Evolutionary conservation across 2,329 filamentous ascomycete genomes (phyloP).

Genomic region (Pezicula carpinea): DNA sequence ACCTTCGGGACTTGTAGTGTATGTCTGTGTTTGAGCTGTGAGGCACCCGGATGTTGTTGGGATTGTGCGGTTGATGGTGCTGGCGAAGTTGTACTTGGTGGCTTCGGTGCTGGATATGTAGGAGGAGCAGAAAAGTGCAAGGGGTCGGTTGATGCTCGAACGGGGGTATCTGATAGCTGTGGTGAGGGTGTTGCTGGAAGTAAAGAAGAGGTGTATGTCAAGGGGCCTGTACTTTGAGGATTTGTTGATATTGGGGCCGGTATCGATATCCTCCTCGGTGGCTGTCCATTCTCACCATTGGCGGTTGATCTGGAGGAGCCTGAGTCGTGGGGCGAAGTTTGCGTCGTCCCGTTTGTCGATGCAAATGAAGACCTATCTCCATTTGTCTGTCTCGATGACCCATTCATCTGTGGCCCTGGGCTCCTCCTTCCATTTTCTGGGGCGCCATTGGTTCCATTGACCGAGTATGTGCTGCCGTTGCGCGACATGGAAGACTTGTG

Average conservation of each 20-base stretch:
- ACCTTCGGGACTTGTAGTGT: slow-evolving; percentile 81
- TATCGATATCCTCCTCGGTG: slow-evolving; percentile 13
- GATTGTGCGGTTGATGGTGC: slow-evolving; percentile 35
- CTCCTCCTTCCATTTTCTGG: slow-evolving; percentile 27
- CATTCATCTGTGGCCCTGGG: slow-evolving; percentile 20
- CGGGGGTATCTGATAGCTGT: slow-evolving; percentile 17
- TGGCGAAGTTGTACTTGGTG: slow-evolving; percentile 50
- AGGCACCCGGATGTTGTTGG: slow-evolving; percentile 41
- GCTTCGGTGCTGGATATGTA: slow-evolving; percentile 43
- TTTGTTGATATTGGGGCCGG: slow-evolving; percentile 22
- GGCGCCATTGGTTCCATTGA: slow-evolving; percentile 23
- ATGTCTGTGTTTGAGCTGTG: slow-evolving; percentile 72
- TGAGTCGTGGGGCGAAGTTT: slow-evolving; percentile 11
- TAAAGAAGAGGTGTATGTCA: slow-evolving; percentile 26
- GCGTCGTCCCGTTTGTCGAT: slow-evolving; percentile 23
- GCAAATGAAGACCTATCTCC: slow-evolving; percentile 23
- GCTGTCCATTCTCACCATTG: slow-evolving; percentile 19
- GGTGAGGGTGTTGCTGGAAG: slow-evolving; percentile 19
- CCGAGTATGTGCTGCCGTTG: slow-evolving; percentile 26
- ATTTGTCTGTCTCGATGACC: slow-evolving; percentile 16
- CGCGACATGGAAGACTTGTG: slow-evolving; percentile 18
- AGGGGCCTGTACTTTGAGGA: slow-evolving; percentile 27
- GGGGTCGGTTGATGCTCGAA: slow-evolving; percentile 27
- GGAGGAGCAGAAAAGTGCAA: slow-evolving; percentile 65
- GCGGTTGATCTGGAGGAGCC: slow-evolving; percentile 11